phyloP scores from a whole-genome alignment of 2,329 filamentous ascomycete species.

The Lasiodiplodia sp. region DNA sequence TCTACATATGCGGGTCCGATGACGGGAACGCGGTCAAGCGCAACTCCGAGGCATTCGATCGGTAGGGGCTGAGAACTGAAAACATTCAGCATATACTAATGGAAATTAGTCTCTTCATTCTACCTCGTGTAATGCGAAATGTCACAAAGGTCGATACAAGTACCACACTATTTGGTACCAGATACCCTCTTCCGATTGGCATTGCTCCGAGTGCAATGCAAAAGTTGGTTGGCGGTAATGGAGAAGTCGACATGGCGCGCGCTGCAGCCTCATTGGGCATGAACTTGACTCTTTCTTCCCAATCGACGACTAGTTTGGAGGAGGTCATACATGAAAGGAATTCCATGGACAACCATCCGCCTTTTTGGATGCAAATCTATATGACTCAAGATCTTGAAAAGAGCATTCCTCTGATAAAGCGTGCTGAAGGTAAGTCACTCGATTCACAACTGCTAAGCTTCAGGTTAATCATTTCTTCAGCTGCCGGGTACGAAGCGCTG shows the following conservation, averaged over 20 bases:
- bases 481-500: constrained; percentile 41
- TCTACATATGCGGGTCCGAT: not conserved
- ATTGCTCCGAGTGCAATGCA: constrained; percentile 44
- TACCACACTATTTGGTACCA: constrained; percentile 31
- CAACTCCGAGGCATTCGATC: not conserved
- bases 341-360: constrained; percentile 31
- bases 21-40: not conserved
- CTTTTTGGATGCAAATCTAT: constrained; percentile 39
- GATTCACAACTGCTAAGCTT: not conserved
- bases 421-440: constrained; percentile 33
- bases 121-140: constrained; percentile 32
- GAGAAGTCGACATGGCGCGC: constrained; percentile 41
- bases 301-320: constrained; percentile 40
- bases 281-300: constrained; percentile 40
- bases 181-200: constrained; percentile 38
- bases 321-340: constrained; percentile 36
- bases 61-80: not conserved
- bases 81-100: not conserved
- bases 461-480: constrained; percentile 5
- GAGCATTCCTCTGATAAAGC: constrained; percentile 36
- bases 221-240: constrained; percentile 38
- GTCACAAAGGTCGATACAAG: constrained; percentile 35
- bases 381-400: constrained; percentile 35
- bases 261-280: constrained; percentile 36
- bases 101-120: constrained; percentile 30